phyloP scores from a whole-genome alignment of 73 alveolate genomes.

The Tetrahymena malaccensis region DNA sequence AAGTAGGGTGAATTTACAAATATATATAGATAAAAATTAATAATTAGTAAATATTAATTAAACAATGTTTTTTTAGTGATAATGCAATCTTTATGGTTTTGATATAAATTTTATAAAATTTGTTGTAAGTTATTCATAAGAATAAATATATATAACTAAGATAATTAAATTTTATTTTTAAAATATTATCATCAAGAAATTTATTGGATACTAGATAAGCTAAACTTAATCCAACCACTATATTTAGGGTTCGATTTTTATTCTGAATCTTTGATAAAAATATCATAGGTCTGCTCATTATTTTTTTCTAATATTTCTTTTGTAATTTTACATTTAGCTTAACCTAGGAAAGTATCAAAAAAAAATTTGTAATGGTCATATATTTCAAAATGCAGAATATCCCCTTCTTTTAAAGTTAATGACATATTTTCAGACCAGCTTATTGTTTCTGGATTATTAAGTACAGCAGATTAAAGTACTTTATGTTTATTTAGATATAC shows the following conservation, averaged over 20 bases:
- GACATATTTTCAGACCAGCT: neutral
- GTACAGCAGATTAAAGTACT: too few relatives aligned
- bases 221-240: neutral
- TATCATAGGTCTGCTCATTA: neutral
- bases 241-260: neutral
- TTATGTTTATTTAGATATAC: too few relatives aligned
- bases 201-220: neutral
- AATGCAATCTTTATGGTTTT: too few relatives aligned
- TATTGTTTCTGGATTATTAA: neutral
- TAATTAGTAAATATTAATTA: too few relatives aligned
- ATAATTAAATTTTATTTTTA: too few relatives aligned
- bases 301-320: neutral
- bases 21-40: too few relatives aligned
- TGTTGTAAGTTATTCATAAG: too few relatives aligned
- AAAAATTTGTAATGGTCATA: neutral
- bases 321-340: neutral
- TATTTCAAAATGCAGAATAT: neutral
- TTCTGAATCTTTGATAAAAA: neutral
- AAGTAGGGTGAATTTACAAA: too few relatives aligned
- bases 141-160: too few relatives aligned
- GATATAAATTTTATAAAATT: too few relatives aligned
- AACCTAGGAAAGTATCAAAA: neutral
- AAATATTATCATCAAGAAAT: neutral
- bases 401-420: neutral
- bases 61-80: too few relatives aligned